Evolutionary conservation across 2,329 filamentous ascomycete genomes (phyloP).

Genomic region (Zasmidium citrigriseum): DNA sequence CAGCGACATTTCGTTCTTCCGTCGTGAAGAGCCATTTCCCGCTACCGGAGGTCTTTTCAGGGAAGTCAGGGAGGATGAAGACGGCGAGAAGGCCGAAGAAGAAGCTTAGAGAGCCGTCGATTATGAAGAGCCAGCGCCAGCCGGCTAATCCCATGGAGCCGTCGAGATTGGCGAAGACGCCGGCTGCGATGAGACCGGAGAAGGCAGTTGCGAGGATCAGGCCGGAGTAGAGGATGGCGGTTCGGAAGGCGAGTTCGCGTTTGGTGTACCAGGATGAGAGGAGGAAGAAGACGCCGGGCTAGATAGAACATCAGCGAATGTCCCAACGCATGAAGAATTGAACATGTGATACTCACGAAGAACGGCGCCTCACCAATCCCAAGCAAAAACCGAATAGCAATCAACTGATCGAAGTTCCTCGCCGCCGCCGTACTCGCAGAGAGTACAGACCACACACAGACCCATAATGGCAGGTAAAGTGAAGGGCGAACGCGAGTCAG

Average conservation of each 20-base stretch:
- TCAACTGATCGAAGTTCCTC: conserved; percentile 4
- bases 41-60: conserved; percentile 33
- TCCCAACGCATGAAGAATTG: background rate
- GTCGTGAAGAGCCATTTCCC: conserved; percentile 24
- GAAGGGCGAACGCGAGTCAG: conserved; percentile 14
- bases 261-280: conserved; percentile 44
- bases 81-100: conserved; percentile 57
- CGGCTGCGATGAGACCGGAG: conserved; percentile 56
- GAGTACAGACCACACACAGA: conserved; percentile 7
- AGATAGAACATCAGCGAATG: background rate
- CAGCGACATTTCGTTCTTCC: conserved; percentile 9
- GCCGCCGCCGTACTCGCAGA: conserved; percentile 10
- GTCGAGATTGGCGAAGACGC: conserved; percentile 66
- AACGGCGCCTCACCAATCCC: conserved; percentile 10
- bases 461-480: conserved; percentile 14
- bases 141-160: conserved; percentile 56
- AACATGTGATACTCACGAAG: too few species aligned
- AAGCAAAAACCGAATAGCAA: conserved; percentile 10
- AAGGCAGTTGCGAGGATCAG: conserved; percentile 61
- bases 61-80: conserved; percentile 67
- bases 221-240: conserved; percentile 28
- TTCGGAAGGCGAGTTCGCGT: conserved; percentile 38
- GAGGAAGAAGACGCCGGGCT: conserved; percentile 7
- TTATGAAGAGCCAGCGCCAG: conserved; percentile 63
- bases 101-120: conserved; percentile 68